These are phyloP conservation scores for Tuber microsphaerosporum DNA, from an alignment of 495 filamentous ascomycete species.

Conservation along the genomic window DNA sequence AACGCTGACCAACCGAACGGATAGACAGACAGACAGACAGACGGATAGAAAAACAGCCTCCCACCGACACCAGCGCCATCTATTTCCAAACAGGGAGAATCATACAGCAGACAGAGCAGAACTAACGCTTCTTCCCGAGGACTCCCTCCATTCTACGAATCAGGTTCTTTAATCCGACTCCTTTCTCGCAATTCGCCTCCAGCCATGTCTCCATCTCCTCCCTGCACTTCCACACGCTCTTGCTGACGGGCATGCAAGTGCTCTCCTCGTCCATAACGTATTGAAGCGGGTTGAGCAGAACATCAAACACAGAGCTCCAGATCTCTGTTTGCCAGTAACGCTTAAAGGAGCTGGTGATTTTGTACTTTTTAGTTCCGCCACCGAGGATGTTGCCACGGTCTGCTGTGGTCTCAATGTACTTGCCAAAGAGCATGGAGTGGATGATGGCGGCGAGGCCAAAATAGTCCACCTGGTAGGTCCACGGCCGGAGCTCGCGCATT, in stretches of 20 bases:
- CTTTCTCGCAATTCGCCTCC: slow-evolving; percentile 72
- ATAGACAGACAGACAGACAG: background rate
- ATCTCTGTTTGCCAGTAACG: slow-evolving; percentile 92
- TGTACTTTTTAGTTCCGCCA: slow-evolving; percentile 57
- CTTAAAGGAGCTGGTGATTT: slow-evolving; percentile 70
- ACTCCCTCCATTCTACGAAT: slow-evolving; percentile 62
- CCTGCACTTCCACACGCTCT: slow-evolving; percentile 58
- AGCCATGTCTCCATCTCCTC: slow-evolving; percentile 82
- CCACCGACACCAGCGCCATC: background rate
- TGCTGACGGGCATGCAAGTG: slow-evolving; percentile 57
- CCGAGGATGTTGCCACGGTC: slow-evolving; percentile 47
- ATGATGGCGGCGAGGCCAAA: slow-evolving; percentile 81
- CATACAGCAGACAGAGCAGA: background rate
- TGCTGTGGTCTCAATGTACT: slow-evolving; percentile 77
- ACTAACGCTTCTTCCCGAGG: slow-evolving; percentile 42
- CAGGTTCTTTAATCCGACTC: slow-evolving; percentile 62
- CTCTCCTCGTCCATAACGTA: slow-evolving; percentile 57
- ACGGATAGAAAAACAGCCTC: background rate
- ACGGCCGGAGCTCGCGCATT: slow-evolving; percentile 83
- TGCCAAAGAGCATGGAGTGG: slow-evolving; percentile 81
- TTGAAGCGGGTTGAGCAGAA: slow-evolving; percentile 71
- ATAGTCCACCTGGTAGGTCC: slow-evolving; percentile 96
- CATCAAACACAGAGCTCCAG: slow-evolving; percentile 75
- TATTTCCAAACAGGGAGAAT: background rate
- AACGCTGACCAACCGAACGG: background rate